Evolutionary conservation across 495 filamentous ascomycete genomes (phyloP), one percentile per base, ranked within the genome.

Genomic region (Hypoxylon crocopeplum): DNA sequence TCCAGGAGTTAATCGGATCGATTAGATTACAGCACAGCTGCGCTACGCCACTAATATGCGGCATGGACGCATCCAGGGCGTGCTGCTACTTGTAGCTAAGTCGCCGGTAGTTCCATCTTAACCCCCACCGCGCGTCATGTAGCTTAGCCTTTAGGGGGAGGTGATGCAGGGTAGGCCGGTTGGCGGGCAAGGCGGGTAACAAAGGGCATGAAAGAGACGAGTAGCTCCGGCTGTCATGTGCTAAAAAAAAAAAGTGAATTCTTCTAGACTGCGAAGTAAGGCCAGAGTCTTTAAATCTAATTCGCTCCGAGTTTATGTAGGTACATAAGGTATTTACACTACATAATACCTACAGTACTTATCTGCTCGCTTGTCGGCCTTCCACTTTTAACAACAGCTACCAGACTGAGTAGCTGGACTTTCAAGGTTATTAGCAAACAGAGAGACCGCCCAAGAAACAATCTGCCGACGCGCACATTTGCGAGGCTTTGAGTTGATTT

Each of bases 151-250:
- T 52, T 63, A 45, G 34, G 46, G 52, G 48, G 25, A 54, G 40
- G 29, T 44, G 39, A 8, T 27, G 8, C 24, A 27, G 24, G 8
- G 24, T 27, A 4, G 24, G 24, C 8, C 24, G 8, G 24, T 16
- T 38, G 8, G 34, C 15, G 32, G n/a, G 39, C 24, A 17, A 46
- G 32, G 34, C 17, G 7, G 22, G 19, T 38, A 27, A 20, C 55
- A 44, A 45, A 41, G 38, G 27, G 27, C 25, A 16, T 20, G 16
- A 16, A 56, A 52, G 16, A 49, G 40, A 34, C 38, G 33, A 56
- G 37, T 34, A 62, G 59, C 33, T 39, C 40, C 46, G 33, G 4
- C 17, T 33, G 53, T 63, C 59, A 63, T 63, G 47, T 63, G 59
- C 59, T 33, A 57, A 21, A 33, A 39, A 39, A 48, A 50, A 32